Percentiles rank a stretch among this genome's conserved stretches.
phyloP scores from a whole-genome alignment of 1,284 basidiomycete genomes.

The Tylopilus sp. region DNA sequence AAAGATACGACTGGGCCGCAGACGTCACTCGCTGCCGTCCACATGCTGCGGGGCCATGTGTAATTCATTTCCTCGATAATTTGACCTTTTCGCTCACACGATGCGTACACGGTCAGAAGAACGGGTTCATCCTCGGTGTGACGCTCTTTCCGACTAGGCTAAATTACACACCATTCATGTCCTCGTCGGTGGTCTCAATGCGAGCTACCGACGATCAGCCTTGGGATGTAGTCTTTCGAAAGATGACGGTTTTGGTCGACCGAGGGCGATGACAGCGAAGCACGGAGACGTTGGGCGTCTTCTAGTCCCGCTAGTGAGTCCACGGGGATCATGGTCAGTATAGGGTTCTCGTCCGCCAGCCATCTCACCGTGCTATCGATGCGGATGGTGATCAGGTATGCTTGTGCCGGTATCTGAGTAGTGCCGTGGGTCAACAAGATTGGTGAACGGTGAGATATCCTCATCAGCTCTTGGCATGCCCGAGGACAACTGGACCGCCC shows the following conservation, averaged over 20 bases:
- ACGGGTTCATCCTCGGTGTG: slow-evolving; percentile 15
- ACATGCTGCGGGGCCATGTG: slow-evolving; percentile 25
- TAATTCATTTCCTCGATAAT: slow-evolving; percentile 19
- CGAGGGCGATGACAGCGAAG: slow-evolving; percentile 11
- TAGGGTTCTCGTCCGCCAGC: neutral
- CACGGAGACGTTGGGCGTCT: slow-evolving; percentile 10
- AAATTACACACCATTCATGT: slow-evolving; percentile 9
- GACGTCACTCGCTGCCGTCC: slow-evolving; percentile 25
- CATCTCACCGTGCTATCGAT: neutral
- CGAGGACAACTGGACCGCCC: slow-evolving; percentile 6
- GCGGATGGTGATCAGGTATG: slow-evolving; percentile 4
- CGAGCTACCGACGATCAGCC: slow-evolving; percentile 12
- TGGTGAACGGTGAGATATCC: slow-evolving; percentile 15
- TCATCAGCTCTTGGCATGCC: slow-evolving; percentile 17
- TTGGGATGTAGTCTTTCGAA: neutral
- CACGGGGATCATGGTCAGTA: slow-evolving; percentile 15
- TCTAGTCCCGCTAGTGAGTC: slow-evolving; percentile 2
- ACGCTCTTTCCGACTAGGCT: slow-evolving; percentile 8
- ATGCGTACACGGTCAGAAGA: slow-evolving; percentile 2
- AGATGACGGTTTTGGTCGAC: slow-evolving; percentile 6
- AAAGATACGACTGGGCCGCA: slow-evolving; percentile 5
- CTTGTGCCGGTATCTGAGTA: neutral
- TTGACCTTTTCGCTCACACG: slow-evolving; percentile 1
- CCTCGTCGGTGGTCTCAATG: slow-evolving; percentile 12
- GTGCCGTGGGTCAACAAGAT: slow-evolving; percentile 14